Base-by-base conservation (phyloP, 441 rosid genomes). In the Croton setiger region DNA sequence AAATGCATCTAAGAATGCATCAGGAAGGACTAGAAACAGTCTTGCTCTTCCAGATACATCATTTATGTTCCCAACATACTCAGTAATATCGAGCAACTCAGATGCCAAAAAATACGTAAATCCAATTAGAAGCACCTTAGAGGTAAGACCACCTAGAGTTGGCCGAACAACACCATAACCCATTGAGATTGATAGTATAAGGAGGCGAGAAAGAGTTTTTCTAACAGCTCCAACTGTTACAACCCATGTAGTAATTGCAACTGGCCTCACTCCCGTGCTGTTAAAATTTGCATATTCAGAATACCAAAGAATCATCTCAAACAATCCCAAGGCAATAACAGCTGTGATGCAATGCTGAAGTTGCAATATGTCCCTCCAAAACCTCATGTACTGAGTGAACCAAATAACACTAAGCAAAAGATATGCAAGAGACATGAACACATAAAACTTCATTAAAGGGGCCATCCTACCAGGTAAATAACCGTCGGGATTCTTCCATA, bases 391-490 rank as follows among this genome's bases (percentile, higher is more conserved):
- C 80, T 94, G 99, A 43, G 81, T 57, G 75, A 90, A 86, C 99
- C 99, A 94, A 60, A 90, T 62, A 39, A 78, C 76, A 72, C 86
- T 79, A 57, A 92, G 91, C 66, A 92, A 37, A 74, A 86, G 10
- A 83, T 90, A 94, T 0, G 84, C 94, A 72, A 92, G 73, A 4
- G 92, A 77, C 96, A 92, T 86, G 49, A 78, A 82, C 63, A 84
- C 87, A 53, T 90, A 92, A 69, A 94, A 94, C 71, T 79, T 85
- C 94, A 86, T 84, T 67, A 90, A 77, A 12, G 99, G 99, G 36
- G 99, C 96, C 99, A 94, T 94, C 79, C 99, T 82, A 35, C 98
- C 98, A 20, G 98, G 99, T 74, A 94, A 83, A 79, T 85, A 94
- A 47, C 99, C 99, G 64, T 82, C 79, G 14, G 98, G 96, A 69